Conservation (phyloP, 805 yeast species). For the Diddensiella caesifluorescens region DNA sequence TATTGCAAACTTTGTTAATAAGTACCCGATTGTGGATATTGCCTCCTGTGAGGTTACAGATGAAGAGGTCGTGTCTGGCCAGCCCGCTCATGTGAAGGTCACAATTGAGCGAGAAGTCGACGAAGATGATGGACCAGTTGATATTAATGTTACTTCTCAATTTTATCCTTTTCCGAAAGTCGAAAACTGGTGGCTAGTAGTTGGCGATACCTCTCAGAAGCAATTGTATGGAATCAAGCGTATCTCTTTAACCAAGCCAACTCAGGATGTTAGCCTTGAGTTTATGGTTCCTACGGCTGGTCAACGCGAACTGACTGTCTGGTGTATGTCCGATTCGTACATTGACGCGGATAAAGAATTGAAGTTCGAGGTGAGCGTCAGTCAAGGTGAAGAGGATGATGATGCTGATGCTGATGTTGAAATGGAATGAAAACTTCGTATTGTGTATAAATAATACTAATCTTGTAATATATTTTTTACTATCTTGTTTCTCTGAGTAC, state of each 20-base stretch:
- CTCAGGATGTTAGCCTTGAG: constrained; percentile 47
- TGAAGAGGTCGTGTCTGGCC: constrained; percentile 41
- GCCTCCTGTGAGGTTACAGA: constrained; percentile 46
- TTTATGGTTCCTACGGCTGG: constrained; percentile 61
- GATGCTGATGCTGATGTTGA: constrained; percentile 12
- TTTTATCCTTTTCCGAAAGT: constrained; percentile 53
- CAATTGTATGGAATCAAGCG: constrained; percentile 72
- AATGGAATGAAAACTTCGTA: not conserved
- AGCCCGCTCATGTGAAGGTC: constrained; percentile 41
- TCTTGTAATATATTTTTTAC: not conserved
- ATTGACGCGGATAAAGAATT: constrained; percentile 90
- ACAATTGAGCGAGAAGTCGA: constrained; percentile 44
- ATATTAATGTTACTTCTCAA: constrained; percentile 54
- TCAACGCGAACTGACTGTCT: constrained; percentile 54
- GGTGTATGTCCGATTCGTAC: constrained; percentile 90
- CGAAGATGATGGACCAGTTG: constrained; percentile 61
- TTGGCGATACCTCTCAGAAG: constrained; percentile 59
- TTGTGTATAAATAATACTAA: not conserved
- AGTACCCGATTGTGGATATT: constrained; percentile 77
- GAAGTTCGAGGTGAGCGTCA: constrained; percentile 37
- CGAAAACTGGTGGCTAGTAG: constrained; percentile 83
- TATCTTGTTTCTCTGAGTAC: not conserved
- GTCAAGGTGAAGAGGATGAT: constrained; percentile 18
- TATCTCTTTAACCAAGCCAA: constrained; percentile 47
- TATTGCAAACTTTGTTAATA: constrained; percentile 85